Percentiles rank a stretch among this genome's conserved stretches.
phyloP scores from a whole-genome alignment of 768 basidiomycete genomes.

The Lactarius tabidus region DNA sequence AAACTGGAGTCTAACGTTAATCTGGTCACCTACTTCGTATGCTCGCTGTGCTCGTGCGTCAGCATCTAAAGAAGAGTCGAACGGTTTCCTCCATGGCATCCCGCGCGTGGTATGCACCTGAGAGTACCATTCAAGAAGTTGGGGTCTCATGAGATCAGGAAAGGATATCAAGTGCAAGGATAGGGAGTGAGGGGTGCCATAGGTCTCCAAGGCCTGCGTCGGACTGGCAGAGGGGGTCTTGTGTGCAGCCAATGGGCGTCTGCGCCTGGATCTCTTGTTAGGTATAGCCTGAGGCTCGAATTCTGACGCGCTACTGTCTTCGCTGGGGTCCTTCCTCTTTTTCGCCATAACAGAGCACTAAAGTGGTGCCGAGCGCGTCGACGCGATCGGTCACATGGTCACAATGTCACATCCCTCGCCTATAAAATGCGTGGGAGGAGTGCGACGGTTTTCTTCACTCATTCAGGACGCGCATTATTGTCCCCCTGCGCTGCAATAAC shows the following conservation, averaged over 20 bases:
- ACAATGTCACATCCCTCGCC: not conserved
- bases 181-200: constrained; percentile 33
- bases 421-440: not conserved
- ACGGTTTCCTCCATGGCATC: constrained; percentile 92
- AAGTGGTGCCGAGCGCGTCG: not conserved
- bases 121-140: constrained; percentile 69
- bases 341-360: constrained; percentile 5
- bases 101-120: constrained; percentile 59
- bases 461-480: constrained; percentile 41
- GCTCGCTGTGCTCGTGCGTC: constrained; percentile 78
- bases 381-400: not conserved
- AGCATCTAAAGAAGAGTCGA: constrained; percentile 46
- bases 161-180: constrained; percentile 47
- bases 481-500: constrained; percentile 35
- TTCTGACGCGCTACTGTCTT: constrained; percentile 16
- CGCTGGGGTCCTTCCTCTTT: constrained; percentile 5
- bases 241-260: not conserved
- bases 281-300: constrained; percentile 1
- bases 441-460: constrained; percentile 27
- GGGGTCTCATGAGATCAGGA: constrained; percentile 41
- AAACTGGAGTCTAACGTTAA: not conserved
- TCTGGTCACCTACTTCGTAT: constrained; percentile 67
- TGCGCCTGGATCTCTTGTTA: constrained; percentile 2
- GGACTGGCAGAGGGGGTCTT: not conserved
- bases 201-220: not conserved